These are phyloP conservation scores for Erigeron philadelphicus DNA, from an alignment of 140 eudicot species.

Conservation along the genomic window DNA sequence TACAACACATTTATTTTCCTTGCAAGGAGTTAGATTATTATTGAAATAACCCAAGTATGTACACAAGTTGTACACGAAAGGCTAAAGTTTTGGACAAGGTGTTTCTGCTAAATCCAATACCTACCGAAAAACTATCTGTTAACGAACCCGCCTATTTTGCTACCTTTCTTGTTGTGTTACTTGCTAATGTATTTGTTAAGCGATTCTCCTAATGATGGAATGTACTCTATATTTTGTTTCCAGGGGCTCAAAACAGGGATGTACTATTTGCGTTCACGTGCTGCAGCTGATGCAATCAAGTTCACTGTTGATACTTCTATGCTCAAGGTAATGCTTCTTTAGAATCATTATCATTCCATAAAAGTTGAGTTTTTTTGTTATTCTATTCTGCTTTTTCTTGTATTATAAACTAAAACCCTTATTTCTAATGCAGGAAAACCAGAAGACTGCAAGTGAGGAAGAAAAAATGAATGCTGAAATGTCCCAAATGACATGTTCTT, in stretches of 20 bases:
- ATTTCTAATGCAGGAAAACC: slow-evolving; percentile 32
- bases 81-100: too few species aligned
- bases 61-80: too few species aligned
- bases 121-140: too few species aligned
- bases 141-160: background rate
- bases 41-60: background rate
- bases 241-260: slow-evolving; percentile 54
- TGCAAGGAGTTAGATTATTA: background rate
- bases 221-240: background rate
- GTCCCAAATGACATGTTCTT: slow-evolving; percentile 63
- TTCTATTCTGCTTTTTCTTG: background rate
- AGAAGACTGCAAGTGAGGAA: slow-evolving; percentile 20
- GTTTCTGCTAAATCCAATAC: too few species aligned
- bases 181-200: background rate
- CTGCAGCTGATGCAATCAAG: slow-evolving; percentile 83
- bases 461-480: slow-evolving; percentile 12
- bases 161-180: background rate
- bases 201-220: background rate
- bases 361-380: background rate
- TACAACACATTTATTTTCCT: background rate
- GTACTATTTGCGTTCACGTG: slow-evolving; percentile 66
- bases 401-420: background rate
- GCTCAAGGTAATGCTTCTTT: slow-evolving; percentile 27
- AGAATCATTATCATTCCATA: background rate
- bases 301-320: slow-evolving; percentile 64